These are phyloP conservation scores for Cryomyces antarcticus DNA, from an alignment of 495 filamentous ascomycete genomes.

Conservation along the genomic window DNA sequence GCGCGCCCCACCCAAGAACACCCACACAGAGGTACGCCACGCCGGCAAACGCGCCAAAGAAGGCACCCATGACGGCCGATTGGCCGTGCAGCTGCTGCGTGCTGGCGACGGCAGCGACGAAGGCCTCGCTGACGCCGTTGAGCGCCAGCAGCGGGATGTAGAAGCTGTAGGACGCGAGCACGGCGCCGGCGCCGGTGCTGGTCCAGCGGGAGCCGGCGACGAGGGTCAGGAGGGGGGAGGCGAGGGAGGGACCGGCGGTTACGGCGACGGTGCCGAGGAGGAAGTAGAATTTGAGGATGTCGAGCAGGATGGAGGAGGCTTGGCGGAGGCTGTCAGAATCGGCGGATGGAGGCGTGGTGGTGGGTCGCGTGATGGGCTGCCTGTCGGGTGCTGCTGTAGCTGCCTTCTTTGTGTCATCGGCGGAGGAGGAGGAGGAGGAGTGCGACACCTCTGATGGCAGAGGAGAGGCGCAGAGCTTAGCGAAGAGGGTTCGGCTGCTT, in stretches of 20 bases:
- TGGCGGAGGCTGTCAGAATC: constrained; percentile 8
- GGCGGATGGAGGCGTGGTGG: background rate
- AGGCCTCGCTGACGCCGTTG: constrained; percentile 84
- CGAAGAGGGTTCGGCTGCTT: constrained; percentile 69
- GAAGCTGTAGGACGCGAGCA: constrained; percentile 64
- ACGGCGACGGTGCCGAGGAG: constrained; percentile 48
- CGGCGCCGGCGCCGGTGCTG: constrained; percentile 37
- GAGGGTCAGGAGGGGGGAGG: constrained; percentile 46
- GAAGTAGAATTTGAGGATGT: constrained; percentile 38
- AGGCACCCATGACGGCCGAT: constrained; percentile 60
- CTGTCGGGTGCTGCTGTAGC: background rate
- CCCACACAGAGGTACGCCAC: constrained; percentile 52
- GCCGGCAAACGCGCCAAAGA: constrained; percentile 49
- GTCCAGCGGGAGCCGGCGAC: constrained; percentile 59
- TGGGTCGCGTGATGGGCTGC: constrained; percentile 1
- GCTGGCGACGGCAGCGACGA: constrained; percentile 67
- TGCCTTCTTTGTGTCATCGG: constrained; percentile 12
- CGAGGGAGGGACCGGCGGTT: constrained; percentile 48
- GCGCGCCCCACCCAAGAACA: constrained; percentile 44
- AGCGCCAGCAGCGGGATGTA: constrained; percentile 84
- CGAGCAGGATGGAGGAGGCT: constrained; percentile 25
- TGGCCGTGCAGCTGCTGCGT: constrained; percentile 50
- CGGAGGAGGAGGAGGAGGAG: constrained; percentile 7
- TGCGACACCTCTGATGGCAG: background rate
- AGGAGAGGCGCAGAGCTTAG: constrained; percentile 30